Evolutionary conservation across 495 filamentous ascomycete species (phyloP), one percentile per base, ranked within the genome.

Genomic region (Jackrogersella minutella): DNA sequence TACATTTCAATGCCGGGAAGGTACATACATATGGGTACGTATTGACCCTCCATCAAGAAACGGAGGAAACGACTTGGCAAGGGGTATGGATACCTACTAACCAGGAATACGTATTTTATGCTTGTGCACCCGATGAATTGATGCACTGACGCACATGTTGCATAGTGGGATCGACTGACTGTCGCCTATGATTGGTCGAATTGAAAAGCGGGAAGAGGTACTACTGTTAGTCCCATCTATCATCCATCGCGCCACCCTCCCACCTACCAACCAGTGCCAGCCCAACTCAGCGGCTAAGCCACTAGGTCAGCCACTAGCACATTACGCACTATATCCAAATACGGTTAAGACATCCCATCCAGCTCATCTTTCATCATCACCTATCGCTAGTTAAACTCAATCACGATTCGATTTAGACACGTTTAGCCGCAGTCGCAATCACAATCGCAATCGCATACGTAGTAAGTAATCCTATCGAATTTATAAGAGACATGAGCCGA

Each of bases 121-220:
- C 52, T n/a, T n/a, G n/a, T n/a, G n/a, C n/a, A n/a, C n/a, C n/a
- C n/a, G n/a, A n/a, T n/a, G n/a, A n/a, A n/a, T n/a, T 13, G 13
- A 30, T 56, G 52, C 52, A 56, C 52, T 21, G 21, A 41, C 37
- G 52, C 52, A 56, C 52, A 36, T 34, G 22, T 30, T 24, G 40
- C 40, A 46, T 46, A 46, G 41, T 24, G 22, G 21, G 41, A 46
- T 46, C 41, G 41, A 6, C 41, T 21, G 19, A 21, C 0, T n/a
- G 10, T 21, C 22, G 21, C 11, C 10, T 26, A 11, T 30, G 24
- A 47, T 13, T 47, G 43, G 43, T 30, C 22, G 17, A 31, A 9
- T 31, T n/a, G 24, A 30, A 30, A 31, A 49, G 13, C n/a, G 13
- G 44, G 44, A 28, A 30, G 13, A 28, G 22, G 44, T 26, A 26